Conservation (phyloP, 768 basidiomycete genomes). For the Suillus ampliporus region DNA sequence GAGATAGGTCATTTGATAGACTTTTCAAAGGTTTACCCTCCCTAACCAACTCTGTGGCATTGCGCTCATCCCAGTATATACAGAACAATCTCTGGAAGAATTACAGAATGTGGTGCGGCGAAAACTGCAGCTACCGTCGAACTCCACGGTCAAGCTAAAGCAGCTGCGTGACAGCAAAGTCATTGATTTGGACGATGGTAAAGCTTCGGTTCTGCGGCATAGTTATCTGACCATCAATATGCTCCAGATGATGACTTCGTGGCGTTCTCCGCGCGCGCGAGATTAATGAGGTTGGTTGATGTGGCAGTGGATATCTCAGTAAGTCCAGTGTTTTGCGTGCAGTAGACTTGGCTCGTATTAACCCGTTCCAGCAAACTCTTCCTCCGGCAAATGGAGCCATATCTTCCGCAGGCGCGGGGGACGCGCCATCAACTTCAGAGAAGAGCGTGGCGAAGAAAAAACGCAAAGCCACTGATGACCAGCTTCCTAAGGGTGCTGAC, state of each 20-base stretch:
- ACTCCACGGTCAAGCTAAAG: conserved; percentile 43
- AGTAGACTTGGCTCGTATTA: neutral
- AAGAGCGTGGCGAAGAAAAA: conserved; percentile 26
- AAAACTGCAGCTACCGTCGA: conserved; percentile 59
- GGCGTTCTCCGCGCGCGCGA: conserved; percentile 61
- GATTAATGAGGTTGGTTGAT: conserved; percentile 42
- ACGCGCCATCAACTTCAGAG: neutral
- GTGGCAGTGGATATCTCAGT: conserved; percentile 32
- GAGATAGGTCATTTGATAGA: conserved; percentile 43
- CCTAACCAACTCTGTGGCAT: neutral
- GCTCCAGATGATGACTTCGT: conserved; percentile 78
- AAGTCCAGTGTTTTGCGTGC: neutral
- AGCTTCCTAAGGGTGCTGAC: neutral
- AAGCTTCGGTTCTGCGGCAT: neutral
- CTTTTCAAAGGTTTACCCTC: conserved; percentile 45
- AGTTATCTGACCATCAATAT: conserved; percentile 7
- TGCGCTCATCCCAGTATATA: conserved; percentile 14
- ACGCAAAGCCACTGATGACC: conserved; percentile 21
- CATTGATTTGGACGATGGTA: conserved; percentile 83
- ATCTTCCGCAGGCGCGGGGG: neutral
- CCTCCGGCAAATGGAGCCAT: conserved; percentile 18
- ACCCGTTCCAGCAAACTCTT: conserved; percentile 6
- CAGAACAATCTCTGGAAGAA: conserved; percentile 67
- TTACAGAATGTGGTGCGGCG: conserved; percentile 61
- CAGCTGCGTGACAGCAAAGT: conserved; percentile 59